These are phyloP conservation scores for Neurospora sp. DNA, from an alignment of 495 filamentous ascomycete species.

Conservation along the genomic window DNA sequence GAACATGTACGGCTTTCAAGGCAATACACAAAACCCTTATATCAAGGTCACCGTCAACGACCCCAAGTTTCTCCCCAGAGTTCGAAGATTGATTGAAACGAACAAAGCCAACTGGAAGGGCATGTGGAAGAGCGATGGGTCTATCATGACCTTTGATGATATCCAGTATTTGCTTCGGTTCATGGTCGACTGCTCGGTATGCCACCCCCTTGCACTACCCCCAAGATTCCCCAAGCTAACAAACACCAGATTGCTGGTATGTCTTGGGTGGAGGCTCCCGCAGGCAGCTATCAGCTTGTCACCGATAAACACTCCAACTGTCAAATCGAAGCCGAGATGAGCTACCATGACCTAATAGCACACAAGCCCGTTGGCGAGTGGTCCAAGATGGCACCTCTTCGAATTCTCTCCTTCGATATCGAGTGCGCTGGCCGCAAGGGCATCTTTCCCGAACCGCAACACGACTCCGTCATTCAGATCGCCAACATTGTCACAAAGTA, in stretches of 20 bases:
- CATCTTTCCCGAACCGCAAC: slow-evolving; percentile 84
- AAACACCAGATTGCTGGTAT: slow-evolving; percentile 66
- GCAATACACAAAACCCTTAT: slow-evolving; percentile 84
- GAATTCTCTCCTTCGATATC: slow-evolving; percentile 94
- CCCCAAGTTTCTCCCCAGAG: slow-evolving; percentile 63
- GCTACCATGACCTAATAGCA: slow-evolving; percentile 74
- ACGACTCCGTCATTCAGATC: slow-evolving; percentile 96
- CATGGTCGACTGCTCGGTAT: slow-evolving; percentile 87
- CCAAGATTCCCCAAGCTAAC: slow-evolving; percentile 10
- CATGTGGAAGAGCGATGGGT: slow-evolving; percentile 69
- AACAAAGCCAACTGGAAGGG: slow-evolving; percentile 80
- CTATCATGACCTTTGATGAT: slow-evolving; percentile 81
- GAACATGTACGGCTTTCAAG: slow-evolving; percentile 86
- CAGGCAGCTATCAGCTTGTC: slow-evolving; percentile 61
- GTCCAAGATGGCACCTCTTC: slow-evolving; percentile 95
- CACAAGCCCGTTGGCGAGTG: slow-evolving; percentile 90
- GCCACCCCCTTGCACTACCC: slow-evolving; percentile 1
- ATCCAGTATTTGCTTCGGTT: slow-evolving; percentile 93
- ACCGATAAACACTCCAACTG: slow-evolving; percentile 72
- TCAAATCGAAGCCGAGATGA: slow-evolving; percentile 82
- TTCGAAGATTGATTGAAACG: slow-evolving; percentile 62
- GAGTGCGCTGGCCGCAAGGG: slow-evolving; percentile 97
- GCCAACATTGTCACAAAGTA: slow-evolving; percentile 95
- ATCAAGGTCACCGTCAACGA: slow-evolving; percentile 88
- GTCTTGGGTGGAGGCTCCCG: slow-evolving; percentile 90